phyloP scores from a whole-genome alignment of 306 rosid species.

The Prunus mongolica region DNA sequence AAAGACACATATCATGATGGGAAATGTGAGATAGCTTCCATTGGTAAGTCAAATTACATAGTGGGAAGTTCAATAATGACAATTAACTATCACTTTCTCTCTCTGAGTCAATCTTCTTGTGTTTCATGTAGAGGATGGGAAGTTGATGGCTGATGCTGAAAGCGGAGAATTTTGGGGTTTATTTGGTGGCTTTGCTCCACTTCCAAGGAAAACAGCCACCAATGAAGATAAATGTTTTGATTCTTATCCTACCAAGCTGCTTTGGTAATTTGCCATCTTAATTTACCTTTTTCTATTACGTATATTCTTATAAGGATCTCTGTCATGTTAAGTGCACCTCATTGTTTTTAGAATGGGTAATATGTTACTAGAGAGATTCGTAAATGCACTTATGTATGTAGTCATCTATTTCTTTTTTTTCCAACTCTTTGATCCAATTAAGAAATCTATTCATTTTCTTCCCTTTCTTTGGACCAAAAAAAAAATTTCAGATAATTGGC shows the following conservation, averaged over 20 bases:
- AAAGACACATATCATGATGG: slow-evolving; percentile 95
- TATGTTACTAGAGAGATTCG: slow-evolving; percentile 13
- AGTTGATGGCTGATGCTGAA: slow-evolving; percentile 94
- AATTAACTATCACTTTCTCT: slow-evolving; percentile 15
- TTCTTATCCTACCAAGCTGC: slow-evolving; percentile 63
- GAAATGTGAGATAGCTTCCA: slow-evolving; percentile 86
- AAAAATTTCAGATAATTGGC: background rate
- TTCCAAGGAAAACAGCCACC: slow-evolving; percentile 69
- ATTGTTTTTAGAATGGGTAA: slow-evolving; percentile 1
- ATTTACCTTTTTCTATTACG: slow-evolving; percentile 14
- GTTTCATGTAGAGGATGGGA: slow-evolving; percentile 83
- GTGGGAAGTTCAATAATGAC: slow-evolving; percentile 15
- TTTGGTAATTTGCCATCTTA: slow-evolving; percentile 56
- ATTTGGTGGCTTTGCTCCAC: slow-evolving; percentile 99
- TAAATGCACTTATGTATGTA: background rate
- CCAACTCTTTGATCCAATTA: background rate
- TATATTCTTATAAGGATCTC: slow-evolving; percentile 4
- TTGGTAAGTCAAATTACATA: slow-evolving; percentile 62
- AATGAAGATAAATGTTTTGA: slow-evolving; percentile 53
- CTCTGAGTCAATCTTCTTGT: slow-evolving; percentile 32
- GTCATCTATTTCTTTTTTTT: background rate
- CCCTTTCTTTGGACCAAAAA: background rate
- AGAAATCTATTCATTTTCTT: background rate
- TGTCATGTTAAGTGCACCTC: background rate
- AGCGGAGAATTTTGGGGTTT: slow-evolving; percentile 95